phyloP scores from a whole-genome alignment of 108 stramenopile genomes.

The Asterionellopsis glacialis region DNA sequence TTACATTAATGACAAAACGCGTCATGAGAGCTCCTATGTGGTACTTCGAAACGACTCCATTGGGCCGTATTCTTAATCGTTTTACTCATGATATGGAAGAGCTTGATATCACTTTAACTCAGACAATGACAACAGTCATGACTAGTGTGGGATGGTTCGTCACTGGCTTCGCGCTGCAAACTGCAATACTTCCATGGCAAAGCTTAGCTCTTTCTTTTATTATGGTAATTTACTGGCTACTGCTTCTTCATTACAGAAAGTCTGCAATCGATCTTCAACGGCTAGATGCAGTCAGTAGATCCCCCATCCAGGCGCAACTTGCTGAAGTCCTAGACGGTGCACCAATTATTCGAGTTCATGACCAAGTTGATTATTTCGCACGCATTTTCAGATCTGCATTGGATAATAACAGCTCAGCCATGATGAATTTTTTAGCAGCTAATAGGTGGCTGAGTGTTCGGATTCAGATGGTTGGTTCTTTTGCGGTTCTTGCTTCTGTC shows the following conservation, averaged over 20 bases:
- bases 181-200: constrained; percentile 71
- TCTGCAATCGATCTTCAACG: constrained; percentile 82
- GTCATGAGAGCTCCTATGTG: constrained; percentile 84
- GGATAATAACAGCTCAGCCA: constrained; percentile 68
- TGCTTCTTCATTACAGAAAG: constrained; percentile 65
- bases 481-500: constrained; percentile 47
- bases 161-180: constrained; percentile 52
- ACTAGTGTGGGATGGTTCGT: constrained; percentile 66
- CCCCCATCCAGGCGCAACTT: constrained; percentile 83
- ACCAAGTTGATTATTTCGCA: constrained; percentile 56
- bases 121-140: constrained; percentile 68
- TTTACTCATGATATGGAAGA: constrained; percentile 85
- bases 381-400: constrained; percentile 49
- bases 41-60: constrained; percentile 61
- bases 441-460: constrained; percentile 94
- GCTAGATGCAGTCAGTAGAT: constrained; percentile 65
- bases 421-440: constrained; percentile 60
- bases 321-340: constrained; percentile 84
- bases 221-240: constrained; percentile 43
- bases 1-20: constrained; percentile 16
- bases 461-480: constrained; percentile 73
- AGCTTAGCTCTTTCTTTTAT: constrained; percentile 46
- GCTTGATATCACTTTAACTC: constrained; percentile 67
- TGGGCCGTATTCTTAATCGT: constrained; percentile 50
- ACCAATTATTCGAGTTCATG: constrained; percentile 87